A percentile compares a stretch with the other conserved stretches of the same genome.
Evolutionary conservation across 805 yeast species (phyloP).

Genomic region (Metschnikowia lunata): DNA sequence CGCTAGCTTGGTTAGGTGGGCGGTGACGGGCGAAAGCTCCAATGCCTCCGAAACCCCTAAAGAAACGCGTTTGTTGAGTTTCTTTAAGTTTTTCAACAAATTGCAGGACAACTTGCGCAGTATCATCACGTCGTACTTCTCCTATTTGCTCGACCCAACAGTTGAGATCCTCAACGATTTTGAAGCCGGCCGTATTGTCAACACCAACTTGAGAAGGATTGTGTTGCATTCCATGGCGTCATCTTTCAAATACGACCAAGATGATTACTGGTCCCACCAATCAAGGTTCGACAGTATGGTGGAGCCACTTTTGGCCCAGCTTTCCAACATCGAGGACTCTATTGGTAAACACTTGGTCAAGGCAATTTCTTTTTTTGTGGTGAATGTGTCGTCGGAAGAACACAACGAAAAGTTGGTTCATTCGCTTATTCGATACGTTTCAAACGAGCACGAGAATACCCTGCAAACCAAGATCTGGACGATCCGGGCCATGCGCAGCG

Average conservation of each 20-base stretch:
- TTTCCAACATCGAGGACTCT: slow-evolving; percentile 61
- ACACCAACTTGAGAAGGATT: slow-evolving; percentile 62
- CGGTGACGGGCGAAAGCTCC: slow-evolving; percentile 72
- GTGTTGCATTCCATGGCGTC: slow-evolving; percentile 68
- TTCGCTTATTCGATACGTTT: slow-evolving; percentile 32
- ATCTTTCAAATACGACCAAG: slow-evolving; percentile 85
- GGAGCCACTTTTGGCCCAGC: slow-evolving; percentile 59
- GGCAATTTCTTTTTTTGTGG: slow-evolving; percentile 70
- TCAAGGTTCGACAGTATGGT: slow-evolving; percentile 76
- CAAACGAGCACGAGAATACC: slow-evolving; percentile 45
- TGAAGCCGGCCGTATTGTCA: slow-evolving; percentile 35
- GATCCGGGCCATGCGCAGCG: slow-evolving; percentile 67
- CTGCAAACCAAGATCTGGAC: slow-evolving; percentile 81
- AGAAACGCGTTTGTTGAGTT: slow-evolving; percentile 54
- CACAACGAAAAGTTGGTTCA: slow-evolving; percentile 62
- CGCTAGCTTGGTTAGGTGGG: slow-evolving; percentile 86
- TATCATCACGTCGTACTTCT: slow-evolving; percentile 82
- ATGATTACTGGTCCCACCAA: slow-evolving; percentile 91
- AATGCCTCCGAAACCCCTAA: slow-evolving; percentile 37
- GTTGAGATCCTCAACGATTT: slow-evolving; percentile 51
- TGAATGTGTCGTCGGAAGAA: slow-evolving; percentile 61
- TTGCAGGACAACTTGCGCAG: slow-evolving; percentile 80
- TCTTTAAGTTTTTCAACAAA: slow-evolving; percentile 81
- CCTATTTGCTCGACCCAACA: slow-evolving; percentile 78
- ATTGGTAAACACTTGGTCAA: slow-evolving; percentile 80